A percentile compares a stretch with the other conserved stretches of the same genome.
Conservation (phyloP, 768 basidiomycete species). For the Hericium rajendrae region DNA sequence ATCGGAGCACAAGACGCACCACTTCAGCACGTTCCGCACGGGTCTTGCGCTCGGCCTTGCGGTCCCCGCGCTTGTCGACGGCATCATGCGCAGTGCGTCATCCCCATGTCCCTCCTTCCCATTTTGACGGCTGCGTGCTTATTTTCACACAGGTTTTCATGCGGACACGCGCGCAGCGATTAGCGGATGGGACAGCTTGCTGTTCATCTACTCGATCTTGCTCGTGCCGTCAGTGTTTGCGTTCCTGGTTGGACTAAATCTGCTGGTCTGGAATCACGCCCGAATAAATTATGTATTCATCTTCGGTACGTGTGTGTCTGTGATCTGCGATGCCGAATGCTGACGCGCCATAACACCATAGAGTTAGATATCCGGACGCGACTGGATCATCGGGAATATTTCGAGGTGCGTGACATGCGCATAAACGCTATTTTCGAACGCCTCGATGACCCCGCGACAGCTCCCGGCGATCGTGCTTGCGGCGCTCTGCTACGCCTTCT, state of each 20-base stretch:
- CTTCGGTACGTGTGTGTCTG: conserved; percentile 45
- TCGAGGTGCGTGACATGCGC: conserved; percentile 36
- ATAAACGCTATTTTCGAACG: neutral
- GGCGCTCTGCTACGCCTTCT: conserved; percentile 70
- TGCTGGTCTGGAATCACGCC: conserved; percentile 63
- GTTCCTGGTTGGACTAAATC: conserved; percentile 72
- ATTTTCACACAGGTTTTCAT: conserved; percentile 39
- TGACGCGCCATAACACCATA: neutral
- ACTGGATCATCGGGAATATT: conserved; percentile 65
- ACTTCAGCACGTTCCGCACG: conserved; percentile 65
- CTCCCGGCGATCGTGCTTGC: conserved; percentile 74
- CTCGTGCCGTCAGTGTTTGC: conserved; percentile 68
- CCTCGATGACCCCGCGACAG: conserved; percentile 25
- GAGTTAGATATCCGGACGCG: conserved; percentile 10
- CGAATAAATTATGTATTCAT: conserved; percentile 94
- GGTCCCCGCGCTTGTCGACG: conserved; percentile 56
- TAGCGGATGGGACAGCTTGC: conserved; percentile 61
- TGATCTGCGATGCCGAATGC: neutral
- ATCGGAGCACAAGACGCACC: conserved; percentile 43
- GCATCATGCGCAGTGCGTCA: conserved; percentile 60
- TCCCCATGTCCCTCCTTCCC: conserved; percentile 19
- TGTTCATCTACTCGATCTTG: conserved; percentile 72
- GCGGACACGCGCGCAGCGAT: conserved; percentile 40
- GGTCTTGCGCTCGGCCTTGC: conserved; percentile 67
- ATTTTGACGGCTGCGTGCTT: neutral